A percentile compares a stretch with the other conserved stretches of the same genome.
Conservation (phyloP, 306 rosid species). For the Glycine latifolia region DNA sequence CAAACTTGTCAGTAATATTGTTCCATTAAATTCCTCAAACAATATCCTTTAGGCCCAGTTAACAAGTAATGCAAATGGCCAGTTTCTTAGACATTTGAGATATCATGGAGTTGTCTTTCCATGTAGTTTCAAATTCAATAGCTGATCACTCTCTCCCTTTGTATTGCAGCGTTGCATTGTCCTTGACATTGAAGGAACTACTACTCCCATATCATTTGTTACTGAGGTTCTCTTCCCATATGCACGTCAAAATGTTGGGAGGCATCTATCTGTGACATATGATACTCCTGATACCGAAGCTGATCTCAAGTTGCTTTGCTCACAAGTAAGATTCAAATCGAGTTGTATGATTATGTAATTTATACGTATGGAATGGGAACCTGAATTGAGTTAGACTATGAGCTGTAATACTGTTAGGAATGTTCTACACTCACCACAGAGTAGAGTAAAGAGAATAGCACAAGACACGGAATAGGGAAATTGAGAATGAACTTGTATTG, state of each 20-base stretch:
- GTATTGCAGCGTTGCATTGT: conserved; percentile 71
- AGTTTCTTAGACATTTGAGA: conserved; percentile 3
- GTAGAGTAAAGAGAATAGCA: no score
- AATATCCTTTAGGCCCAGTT: conserved; percentile 5
- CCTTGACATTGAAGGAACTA: conserved; percentile 93
- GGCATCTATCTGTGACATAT: conserved; percentile 76
- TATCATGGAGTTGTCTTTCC: conserved; percentile 1
- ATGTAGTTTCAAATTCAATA: not conserved
- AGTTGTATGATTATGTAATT: no score
- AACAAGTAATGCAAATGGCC: conserved; percentile 6
- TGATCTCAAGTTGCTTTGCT: conserved; percentile 70
- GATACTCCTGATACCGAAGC: conserved; percentile 71
- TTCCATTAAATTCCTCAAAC: not conserved
- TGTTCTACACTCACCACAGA: no score
- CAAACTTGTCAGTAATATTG: not conserved
- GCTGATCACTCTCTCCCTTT: conserved; percentile 32
- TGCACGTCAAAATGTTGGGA: conserved; percentile 76
- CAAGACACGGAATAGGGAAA: no score
- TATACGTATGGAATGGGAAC: no score
- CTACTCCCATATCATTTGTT: conserved; percentile 88
- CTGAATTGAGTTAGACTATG: not conserved
- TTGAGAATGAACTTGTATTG: no score
- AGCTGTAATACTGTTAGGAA: not conserved
- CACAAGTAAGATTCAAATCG: conserved; percentile 59
- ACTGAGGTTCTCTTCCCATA: conserved; percentile 84